Conservation (phyloP, 139 green algal genomes). For the Chlamydomonas sphaeroides region DNA sequence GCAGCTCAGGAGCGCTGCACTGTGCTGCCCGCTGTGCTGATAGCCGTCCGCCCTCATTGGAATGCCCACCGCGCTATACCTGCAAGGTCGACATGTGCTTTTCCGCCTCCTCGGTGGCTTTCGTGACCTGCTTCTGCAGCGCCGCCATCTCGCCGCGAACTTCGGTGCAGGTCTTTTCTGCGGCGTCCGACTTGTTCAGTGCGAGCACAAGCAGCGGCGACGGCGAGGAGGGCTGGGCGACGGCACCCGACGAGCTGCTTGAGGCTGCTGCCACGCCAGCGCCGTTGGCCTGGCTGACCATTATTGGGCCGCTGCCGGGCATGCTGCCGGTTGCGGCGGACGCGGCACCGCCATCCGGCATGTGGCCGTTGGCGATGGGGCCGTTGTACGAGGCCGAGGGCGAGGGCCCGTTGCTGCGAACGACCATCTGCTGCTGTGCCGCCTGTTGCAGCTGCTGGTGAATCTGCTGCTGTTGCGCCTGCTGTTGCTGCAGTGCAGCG, state of each 20-base stretch:
- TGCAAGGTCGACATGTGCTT: conserved; percentile 15
- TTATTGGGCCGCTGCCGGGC: too few species aligned
- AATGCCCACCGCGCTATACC: not conserved
- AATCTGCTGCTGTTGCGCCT: conserved; percentile 12
- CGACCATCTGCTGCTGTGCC: too few species aligned
- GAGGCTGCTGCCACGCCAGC: too few species aligned
- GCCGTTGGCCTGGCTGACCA: not conserved
- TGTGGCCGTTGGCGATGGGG: too few species aligned
- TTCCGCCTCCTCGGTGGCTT: not conserved
- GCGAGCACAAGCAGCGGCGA: conserved; percentile 24
- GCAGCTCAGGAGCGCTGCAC: too few species aligned
- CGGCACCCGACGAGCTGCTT: too few species aligned
- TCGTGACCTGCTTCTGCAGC: not conserved
- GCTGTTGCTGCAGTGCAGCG: conserved; percentile 12
- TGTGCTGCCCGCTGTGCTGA: too few species aligned
- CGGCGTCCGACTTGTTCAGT: conserved; percentile 43
- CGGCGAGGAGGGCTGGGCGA: not conserved
- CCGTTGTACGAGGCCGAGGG: too few species aligned
- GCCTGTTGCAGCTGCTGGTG: not conserved
- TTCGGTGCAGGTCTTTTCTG: conserved; percentile 31
- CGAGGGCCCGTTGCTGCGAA: too few species aligned
- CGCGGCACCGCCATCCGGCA: not conserved
- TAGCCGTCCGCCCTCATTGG: too few species aligned
- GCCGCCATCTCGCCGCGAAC: conserved; percentile 8
- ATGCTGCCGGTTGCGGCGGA: not conserved